Evolutionary conservation across 371 early-diverging fungal genomes (phyloP).

Genomic region (Lichtheimia ramosa): DNA sequence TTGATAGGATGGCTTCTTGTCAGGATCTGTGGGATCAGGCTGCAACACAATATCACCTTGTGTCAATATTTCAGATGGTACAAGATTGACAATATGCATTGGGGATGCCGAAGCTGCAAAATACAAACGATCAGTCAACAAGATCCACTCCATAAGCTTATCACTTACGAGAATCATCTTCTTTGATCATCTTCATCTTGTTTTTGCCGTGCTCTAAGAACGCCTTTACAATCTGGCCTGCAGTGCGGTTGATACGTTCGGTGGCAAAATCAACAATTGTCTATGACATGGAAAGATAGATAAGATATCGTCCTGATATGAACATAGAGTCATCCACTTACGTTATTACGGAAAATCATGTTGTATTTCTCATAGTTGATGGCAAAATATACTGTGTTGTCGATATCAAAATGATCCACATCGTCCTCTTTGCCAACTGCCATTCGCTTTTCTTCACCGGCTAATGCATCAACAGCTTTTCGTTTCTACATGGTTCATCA

Average conservation of each 20-base stretch:
- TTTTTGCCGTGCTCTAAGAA: slow-evolving; percentile 54
- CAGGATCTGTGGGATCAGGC: slow-evolving; percentile 45
- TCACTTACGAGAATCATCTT: slow-evolving; percentile 57
- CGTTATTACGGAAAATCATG: slow-evolving; percentile 74
- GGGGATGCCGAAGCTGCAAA: slow-evolving; percentile 51
- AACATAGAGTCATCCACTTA: slow-evolving; percentile 12
- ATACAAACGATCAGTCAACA: neutral
- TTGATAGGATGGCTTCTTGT: slow-evolving; percentile 40
- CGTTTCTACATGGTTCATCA: slow-evolving; percentile 44
- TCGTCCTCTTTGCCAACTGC: slow-evolving; percentile 19
- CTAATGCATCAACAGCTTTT: slow-evolving; percentile 38
- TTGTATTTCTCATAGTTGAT: slow-evolving; percentile 79
- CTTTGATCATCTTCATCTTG: slow-evolving; percentile 46
- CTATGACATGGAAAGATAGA: slow-evolving; percentile 18
- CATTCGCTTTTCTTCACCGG: slow-evolving; percentile 17
- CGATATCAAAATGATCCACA: slow-evolving; percentile 46
- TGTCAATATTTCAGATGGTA: slow-evolving; percentile 51
- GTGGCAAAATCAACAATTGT: slow-evolving; percentile 64
- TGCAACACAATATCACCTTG: slow-evolving; percentile 58
- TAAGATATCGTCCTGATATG: neutral
- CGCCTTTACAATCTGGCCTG: slow-evolving; percentile 61
- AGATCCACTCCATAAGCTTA: neutral
- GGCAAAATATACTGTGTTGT: slow-evolving; percentile 62
- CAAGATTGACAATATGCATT: slow-evolving; percentile 53
- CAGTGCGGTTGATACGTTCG: slow-evolving; percentile 67